Evolutionary conservation across 176 grass and related monocot genomes (phyloP).

Genomic region (Carex kokanica): DNA sequence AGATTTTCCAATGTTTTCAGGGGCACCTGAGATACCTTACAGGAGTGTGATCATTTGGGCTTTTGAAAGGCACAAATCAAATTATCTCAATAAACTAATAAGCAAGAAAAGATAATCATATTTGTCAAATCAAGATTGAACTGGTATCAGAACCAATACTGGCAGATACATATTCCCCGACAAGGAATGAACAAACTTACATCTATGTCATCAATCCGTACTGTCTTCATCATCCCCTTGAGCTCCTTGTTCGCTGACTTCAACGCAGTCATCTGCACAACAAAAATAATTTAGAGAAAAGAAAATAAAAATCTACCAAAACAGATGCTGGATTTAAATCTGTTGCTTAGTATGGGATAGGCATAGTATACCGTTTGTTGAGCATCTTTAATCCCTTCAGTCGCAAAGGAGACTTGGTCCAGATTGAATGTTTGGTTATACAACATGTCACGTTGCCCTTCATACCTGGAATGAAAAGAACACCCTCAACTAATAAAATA

Average conservation of each 20-base stretch:
- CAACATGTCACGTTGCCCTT: conserved; percentile 90
- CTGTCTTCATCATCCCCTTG: conserved; percentile 96
- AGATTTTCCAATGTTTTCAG: not conserved
- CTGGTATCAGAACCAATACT: not conserved
- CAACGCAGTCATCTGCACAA: conserved; percentile 69
- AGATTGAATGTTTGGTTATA: conserved; percentile 95
- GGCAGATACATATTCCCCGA: not conserved
- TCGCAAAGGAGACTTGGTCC: conserved; percentile 85
- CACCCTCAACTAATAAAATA: not conserved
- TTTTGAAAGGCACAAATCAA: not conserved
- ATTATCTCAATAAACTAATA: not conserved
- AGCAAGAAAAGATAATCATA: not conserved
- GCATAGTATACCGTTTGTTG: conserved; percentile 66
- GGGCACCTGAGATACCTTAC: not conserved
- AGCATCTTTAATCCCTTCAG: conserved; percentile 88
- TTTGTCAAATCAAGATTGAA: not conserved
- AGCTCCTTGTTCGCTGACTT: conserved; percentile 93
- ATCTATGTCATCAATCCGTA: conserved; percentile 90
- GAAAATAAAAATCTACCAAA: not conserved
- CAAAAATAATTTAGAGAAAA: conserved; percentile 7
- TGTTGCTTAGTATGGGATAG: not conserved
- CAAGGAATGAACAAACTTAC: conserved; percentile 32
- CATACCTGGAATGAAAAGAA: conserved; percentile 54
- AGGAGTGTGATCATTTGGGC: not conserved
- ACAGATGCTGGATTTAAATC: not conserved